Evolutionary conservation across 345 rosid species (phyloP), one percentile per base, ranked within the genome.

Genomic region (Microcos paniculata): DNA sequence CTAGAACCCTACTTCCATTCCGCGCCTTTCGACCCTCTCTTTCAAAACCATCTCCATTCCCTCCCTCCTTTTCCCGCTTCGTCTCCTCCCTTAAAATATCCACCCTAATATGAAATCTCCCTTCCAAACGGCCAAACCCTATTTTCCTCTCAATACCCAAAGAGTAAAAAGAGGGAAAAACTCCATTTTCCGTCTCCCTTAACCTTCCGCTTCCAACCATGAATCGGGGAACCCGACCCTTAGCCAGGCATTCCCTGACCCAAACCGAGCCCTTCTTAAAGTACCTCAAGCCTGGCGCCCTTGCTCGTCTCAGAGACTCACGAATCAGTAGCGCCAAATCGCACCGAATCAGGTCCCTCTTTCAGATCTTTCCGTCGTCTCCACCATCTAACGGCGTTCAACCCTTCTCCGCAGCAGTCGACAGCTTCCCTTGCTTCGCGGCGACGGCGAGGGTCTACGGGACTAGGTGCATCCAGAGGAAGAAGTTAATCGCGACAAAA

Each of bases 261-360:
- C 61, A 76, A n/a, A 15, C 83, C 12, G 84, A 79, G 31, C 82
- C 87, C 46, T 85, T 75, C 62, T 84, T 82, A 2, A 81, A 58
- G 71, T 85, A 78, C 73, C 87, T 87, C 19, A 88, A 85, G 35
- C 91, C 91, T 0, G 91, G 87, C 4, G 87, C 89, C 42, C 81
- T 88, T 28, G 91, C 91, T 5, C 86, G 79, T 7, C 85, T 88
- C 33, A 61, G 89, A 13, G 91, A 88, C 77, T 85, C 88, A 0
- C 79, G 83, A 57, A 85, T 85, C 83, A 82, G 82, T 82, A 82
- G 81, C 80, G 87, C 86, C 59, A 78, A 84, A 77, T 77, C 86
- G 4, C 86, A 78, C 75, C 79, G 88, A 21, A 62, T 46, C 21
- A 70, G 72, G 72, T 55, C 84, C 18, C 57, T 80, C 70, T 53